Evolutionary conservation across 2,329 filamentous ascomycete species (phyloP), one percentile per base, ranked within the genome.

Genomic region (Pseudocercospora crystallina): DNA sequence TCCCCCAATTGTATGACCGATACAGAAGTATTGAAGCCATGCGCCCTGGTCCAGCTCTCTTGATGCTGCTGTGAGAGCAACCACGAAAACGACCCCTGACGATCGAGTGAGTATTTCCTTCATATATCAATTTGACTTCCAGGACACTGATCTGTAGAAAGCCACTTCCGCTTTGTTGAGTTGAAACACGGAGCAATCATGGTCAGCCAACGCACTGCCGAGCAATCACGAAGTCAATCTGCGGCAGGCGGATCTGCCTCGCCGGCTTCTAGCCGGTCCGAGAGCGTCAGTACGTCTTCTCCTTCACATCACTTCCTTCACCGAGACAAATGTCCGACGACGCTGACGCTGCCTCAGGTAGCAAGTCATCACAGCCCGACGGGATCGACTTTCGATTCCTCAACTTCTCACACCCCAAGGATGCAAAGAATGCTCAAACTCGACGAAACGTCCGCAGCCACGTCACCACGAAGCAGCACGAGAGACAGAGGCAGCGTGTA

Each of bases 401-500:
- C 20, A 68, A 68, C 56, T 68, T 68, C 58, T 64, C 57, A 29
- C 65, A 69, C 47, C 67, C 67, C 4, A 62, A 61, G 35, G 67
- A 70, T 35, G 65, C 66, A 56, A 68, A 58, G 53, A 61, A 46
- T 55, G 61, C 38, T 41, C 56, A 56, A 56, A 64, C 59, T 8
- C 61, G 67, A 29, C 56, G 64, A 31, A 63, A 64, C n/a, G 66
- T 69, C 38, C 63, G 67, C 34, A 69, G 66, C 37, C 67, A 69
- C 61, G 67, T 60, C 40, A 60, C 58, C 4, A 48, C 55, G 40
- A 53, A 57, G 32, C 55, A 65, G 34, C 55, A 56, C 41, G 47
- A 47, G 32, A 61, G 52, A 44, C 59, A 56, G 30, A 43, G 53
- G 13, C 49, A 58, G 39, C 35, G 47, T 14, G 45, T 50, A 15